Base-by-base conservation (phyloP, 2,329 filamentous ascomycete genomes). In the Cercospora berteroae region DNA sequence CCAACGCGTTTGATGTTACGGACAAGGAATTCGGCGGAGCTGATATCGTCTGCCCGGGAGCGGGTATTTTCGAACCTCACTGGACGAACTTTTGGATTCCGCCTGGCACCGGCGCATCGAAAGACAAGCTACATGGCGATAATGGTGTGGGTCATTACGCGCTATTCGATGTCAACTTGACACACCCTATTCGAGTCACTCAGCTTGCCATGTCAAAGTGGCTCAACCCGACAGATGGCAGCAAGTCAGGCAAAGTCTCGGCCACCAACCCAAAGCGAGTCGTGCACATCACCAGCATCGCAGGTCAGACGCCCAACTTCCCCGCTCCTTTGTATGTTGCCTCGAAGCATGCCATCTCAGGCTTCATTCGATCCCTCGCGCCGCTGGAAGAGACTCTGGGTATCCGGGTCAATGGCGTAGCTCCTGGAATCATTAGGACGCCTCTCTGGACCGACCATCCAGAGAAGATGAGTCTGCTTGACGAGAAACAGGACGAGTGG, bases 361-460 rank as follows among this genome's bases (percentile, higher is more conserved):
- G 81, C 10, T 83, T 80, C 74, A 80, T 88, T 4, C 82, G 86
- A 64, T 81, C 80, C 4, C 73, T 89, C 13, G 83, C 78, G 0
- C 75, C 78, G 1, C 80, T 88, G 5, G 86, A 87, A 23, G 63
- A 77, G 1, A 73, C 72, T 0, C 71, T 84, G 25, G 84, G 84
- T 0, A 86, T 89, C 61, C 78, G 86, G 0, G 85, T 89, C 16
- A 87, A 86, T 20, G 86, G 83, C 5, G 86, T 89, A 2, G 86
- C 86, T 16, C 87, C 87, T 0, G 87, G 87, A 0, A 76, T 88
- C 1, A 86, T 89, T 71, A 87, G 84, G 69, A 89, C 87, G 12
- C 87, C 87, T 6, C 77, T 89, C 5, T 89, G 86, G 86, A 86
- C 83, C 0, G 86, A 88, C 2, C 81, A 88, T 70, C 85, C 86